A percentile compares a stretch with the other conserved stretches of the same genome.
Conservation (phyloP, 2,329 filamentous ascomycete genomes). For the Lasiodiplodia gonubiensis region DNA sequence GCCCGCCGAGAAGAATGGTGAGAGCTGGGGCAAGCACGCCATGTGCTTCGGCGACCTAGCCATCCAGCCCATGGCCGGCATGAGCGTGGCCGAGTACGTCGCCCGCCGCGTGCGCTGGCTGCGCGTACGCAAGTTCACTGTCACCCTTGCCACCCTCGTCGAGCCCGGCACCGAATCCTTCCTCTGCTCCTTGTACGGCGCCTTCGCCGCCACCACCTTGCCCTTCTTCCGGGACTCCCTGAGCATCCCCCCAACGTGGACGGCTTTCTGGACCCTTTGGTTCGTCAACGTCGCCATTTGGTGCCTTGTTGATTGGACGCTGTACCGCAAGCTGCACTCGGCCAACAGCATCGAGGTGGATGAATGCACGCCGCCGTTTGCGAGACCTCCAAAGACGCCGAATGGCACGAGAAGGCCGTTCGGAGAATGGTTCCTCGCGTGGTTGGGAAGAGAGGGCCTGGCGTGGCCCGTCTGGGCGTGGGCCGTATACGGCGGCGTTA, state of each 20-base stretch:
- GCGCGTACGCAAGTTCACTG: conserved; percentile 91
- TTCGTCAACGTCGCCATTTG: conserved; percentile 68
- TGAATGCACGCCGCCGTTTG: conserved; percentile 75
- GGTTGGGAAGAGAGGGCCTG: conserved; percentile 81
- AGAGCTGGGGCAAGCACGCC: conserved; percentile 74
- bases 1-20: conserved; percentile 36
- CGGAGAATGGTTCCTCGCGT: conserved; percentile 75
- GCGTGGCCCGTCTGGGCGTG: conserved; percentile 89
- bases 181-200: conserved; percentile 79
- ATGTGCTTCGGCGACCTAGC: conserved; percentile 85
- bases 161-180: conserved; percentile 92
- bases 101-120: conserved; percentile 87
- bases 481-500: conserved; percentile 87
- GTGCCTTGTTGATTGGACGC: conserved; percentile 75
- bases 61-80: conserved; percentile 85
- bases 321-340: conserved; percentile 77
- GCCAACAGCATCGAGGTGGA: conserved; percentile 73
- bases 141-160: conserved; percentile 83
- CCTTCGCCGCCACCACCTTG: conserved; percentile 78
- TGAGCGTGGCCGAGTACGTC: conserved; percentile 77
- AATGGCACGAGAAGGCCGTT: conserved; percentile 62
- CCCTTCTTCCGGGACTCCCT: conserved; percentile 64
- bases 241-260: conserved; percentile 69
- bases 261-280: conserved; percentile 70
- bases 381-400: conserved; percentile 54